phyloP scores from a whole-genome alignment of 345 rosid genomes.

The Cardamine resedifolia region DNA sequence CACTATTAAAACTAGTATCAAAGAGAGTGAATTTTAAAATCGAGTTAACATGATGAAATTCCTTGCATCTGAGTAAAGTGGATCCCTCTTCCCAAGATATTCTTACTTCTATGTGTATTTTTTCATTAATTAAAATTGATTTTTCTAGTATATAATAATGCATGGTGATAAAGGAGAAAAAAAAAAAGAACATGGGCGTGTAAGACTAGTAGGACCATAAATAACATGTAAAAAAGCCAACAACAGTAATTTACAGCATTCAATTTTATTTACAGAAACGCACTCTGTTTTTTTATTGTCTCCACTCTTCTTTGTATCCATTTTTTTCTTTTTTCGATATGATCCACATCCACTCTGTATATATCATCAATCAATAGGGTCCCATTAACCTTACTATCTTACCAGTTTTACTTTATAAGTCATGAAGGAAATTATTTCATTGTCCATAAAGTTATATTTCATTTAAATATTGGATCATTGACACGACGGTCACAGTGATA shows the following conservation, averaged over 20 bases:
- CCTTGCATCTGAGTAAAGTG: conserved; percentile 35
- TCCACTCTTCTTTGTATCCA: conserved; percentile 11
- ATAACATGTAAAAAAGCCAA: conserved; percentile 24
- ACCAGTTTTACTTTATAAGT: neutral
- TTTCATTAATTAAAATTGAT: neutral
- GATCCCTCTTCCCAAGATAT: conserved; percentile 26
- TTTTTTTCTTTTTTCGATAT: neutral
- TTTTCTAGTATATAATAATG: neutral
- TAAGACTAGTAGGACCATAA: conserved; percentile 31
- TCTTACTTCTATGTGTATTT: conserved; percentile 14
- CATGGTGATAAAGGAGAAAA: conserved; percentile 7
- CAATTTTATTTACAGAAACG: neutral
- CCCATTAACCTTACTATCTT: conserved; percentile 6
- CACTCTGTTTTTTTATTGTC: conserved; percentile 23
- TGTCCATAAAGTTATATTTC: neutral
- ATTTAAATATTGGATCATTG: neutral
- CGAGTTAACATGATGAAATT: conserved; percentile 22
- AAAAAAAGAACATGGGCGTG: conserved; percentile 23
- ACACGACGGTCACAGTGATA: neutral
- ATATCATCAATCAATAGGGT: conserved; percentile 18
- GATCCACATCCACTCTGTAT: conserved; percentile 13
- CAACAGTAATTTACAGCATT: conserved; percentile 35
- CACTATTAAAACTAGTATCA: neutral
- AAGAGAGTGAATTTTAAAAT: conserved; percentile 12
- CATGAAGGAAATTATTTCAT: neutral